These are phyloP conservation scores for Auxenochlorella protothecoides DNA, from an alignment of 139 green algal genomes.

Conservation along the genomic window DNA sequence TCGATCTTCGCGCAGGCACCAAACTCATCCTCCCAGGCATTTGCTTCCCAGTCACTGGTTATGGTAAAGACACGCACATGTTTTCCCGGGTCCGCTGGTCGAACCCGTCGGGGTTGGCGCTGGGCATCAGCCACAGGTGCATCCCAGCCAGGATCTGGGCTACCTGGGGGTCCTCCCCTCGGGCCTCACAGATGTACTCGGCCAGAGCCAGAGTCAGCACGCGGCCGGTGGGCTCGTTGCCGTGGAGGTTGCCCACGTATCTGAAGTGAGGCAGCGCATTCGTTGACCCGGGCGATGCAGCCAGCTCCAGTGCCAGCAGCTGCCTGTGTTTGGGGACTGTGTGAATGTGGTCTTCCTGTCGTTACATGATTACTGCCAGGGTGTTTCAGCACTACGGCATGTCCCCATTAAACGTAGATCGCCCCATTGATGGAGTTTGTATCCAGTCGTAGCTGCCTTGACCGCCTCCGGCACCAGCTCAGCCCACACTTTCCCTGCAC, in stretches of 20 bases:
- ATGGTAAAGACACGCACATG: constrained; percentile 19
- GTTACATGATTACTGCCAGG: too few species aligned
- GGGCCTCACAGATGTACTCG: constrained; percentile 58
- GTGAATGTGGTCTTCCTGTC: too few species aligned
- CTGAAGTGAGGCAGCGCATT: constrained; percentile 22
- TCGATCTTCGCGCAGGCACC: too few species aligned
- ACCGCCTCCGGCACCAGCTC: too few species aligned
- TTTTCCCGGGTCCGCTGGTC: constrained; percentile 33
- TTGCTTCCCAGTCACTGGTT: too few species aligned
- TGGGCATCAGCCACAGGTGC: constrained; percentile 59
- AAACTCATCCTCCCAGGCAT: too few species aligned
- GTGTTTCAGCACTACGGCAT: too few species aligned
- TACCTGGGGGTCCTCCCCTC: constrained; percentile 4
- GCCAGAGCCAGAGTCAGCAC: constrained; percentile 60
- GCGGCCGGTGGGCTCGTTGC: constrained; percentile 75
- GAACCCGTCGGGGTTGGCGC: constrained; percentile 89
- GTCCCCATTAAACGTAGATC: too few species aligned
- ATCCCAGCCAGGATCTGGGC: constrained; percentile 42
- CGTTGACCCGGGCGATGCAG: not conserved
- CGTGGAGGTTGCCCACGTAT: constrained; percentile 78
- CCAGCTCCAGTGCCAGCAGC: constrained; percentile 8
- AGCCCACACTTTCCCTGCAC: too few species aligned
- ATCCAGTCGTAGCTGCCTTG: too few species aligned
- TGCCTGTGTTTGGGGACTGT: not conserved
- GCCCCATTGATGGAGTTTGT: too few species aligned